These are phyloP conservation scores for Cucurbitaria berberidis DNA, from an alignment of 2,329 filamentous ascomycete genomes.

Conservation along the genomic window DNA sequence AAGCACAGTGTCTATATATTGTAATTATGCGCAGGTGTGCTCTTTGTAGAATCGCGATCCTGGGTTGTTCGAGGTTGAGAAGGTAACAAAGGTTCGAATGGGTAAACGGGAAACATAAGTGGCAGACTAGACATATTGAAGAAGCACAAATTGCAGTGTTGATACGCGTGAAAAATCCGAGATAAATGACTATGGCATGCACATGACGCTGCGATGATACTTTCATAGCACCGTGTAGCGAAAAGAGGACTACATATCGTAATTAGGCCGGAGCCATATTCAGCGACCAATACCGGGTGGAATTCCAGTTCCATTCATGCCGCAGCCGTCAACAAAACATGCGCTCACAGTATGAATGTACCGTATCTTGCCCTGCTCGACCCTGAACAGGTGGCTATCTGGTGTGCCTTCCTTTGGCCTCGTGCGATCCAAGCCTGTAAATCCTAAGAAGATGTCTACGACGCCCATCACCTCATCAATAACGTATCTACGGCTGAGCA, in stretches of 20 bases:
- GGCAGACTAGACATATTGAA: too few species aligned
- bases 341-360: conserved; percentile 32
- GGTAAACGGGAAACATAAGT: too few species aligned
- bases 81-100: too few species aligned
- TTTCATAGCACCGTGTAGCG: too few species aligned
- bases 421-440: conserved; percentile 33
- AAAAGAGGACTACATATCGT: not conserved
- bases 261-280: not conserved
- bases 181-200: too few species aligned
- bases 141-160: too few species aligned
- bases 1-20: too few species aligned
- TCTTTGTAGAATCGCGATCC: too few species aligned
- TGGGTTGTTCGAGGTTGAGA: too few species aligned
- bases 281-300: not conserved
- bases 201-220: too few species aligned
- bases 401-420: conserved; percentile 25
- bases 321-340: conserved; percentile 34
- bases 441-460: conserved; percentile 33
- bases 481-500: conserved; percentile 33
- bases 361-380: conserved; percentile 29
- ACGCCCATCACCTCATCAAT: conserved; percentile 33
- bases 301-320: conserved; percentile 21
- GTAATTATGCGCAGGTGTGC: too few species aligned
- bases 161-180: too few species aligned
- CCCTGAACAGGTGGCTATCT: conserved; percentile 35